These are phyloP conservation scores for Fomitopsis serialis DNA, from an alignment of 768 basidiomycete genomes.

Conservation along the genomic window DNA sequence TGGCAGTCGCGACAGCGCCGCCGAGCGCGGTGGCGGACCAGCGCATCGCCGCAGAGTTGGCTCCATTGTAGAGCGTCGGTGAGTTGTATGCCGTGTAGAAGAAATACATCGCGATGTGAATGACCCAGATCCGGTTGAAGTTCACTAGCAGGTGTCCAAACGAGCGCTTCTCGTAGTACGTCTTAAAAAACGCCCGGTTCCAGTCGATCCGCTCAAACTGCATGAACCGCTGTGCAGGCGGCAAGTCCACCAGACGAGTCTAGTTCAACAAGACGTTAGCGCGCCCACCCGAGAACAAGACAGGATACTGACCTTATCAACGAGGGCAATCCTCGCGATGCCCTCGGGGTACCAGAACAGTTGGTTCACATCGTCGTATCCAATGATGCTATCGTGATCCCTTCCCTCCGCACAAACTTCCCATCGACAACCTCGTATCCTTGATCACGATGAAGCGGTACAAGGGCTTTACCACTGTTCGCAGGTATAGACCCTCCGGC, in stretches of 20 bases:
- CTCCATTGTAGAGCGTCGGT: slow-evolving; percentile 69
- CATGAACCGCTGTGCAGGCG: slow-evolving; percentile 92
- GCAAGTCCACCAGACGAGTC: slow-evolving; percentile 87
- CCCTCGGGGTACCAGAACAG: slow-evolving; percentile 99
- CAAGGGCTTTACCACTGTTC: slow-evolving; percentile 85
- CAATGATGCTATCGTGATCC: slow-evolving; percentile 93
- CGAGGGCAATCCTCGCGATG: slow-evolving; percentile 84
- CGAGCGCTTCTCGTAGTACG: slow-evolving; percentile 95
- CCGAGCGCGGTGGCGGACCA: slow-evolving; percentile 95
- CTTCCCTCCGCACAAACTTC: slow-evolving; percentile 89
- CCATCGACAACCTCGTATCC: slow-evolving; percentile 96
- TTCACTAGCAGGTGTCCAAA: slow-evolving; percentile 97
- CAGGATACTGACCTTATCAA: slow-evolving; percentile 66
- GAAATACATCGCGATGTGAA: slow-evolving; percentile 92
- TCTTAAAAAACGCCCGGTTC: slow-evolving; percentile 97
- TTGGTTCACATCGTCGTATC: slow-evolving; percentile 99
- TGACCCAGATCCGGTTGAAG: slow-evolving; percentile 99
- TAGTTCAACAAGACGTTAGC: slow-evolving; percentile 23
- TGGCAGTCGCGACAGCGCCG: slow-evolving; percentile 90
- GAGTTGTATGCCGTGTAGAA: slow-evolving; percentile 96
- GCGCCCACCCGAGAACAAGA: not conserved
- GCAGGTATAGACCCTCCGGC: slow-evolving; percentile 92
- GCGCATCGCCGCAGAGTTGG: slow-evolving; percentile 69
- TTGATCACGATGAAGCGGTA: slow-evolving; percentile 98
- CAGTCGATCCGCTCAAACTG: slow-evolving; percentile 96